Base-by-base conservation (phyloP, 2,329 filamentous ascomycete genomes). In the Proliferodiscus dingleyae region DNA sequence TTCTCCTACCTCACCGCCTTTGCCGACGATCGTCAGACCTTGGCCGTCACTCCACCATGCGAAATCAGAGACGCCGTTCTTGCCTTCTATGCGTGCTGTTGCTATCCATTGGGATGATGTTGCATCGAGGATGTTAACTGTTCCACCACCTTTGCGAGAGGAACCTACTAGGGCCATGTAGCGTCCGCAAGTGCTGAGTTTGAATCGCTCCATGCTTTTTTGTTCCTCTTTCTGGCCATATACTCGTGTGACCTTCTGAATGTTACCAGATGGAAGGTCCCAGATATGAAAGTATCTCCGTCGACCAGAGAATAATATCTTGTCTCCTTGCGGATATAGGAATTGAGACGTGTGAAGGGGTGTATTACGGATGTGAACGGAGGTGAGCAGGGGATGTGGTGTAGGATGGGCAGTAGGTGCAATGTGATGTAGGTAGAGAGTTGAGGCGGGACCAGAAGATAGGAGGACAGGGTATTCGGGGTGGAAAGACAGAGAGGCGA, bases 281-380 rank as follows among this genome's bases (percentile, higher is more conserved):
- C 93, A 98, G 55, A 85, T 83, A 68, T 97, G 93, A 67, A 97
- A 96, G 71, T 89, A 97, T 52, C 83, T 83, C 40, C 93, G 81
- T 28, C 91, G 84, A 29, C 90, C 90, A 15, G 89, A 86, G 49
- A 96, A 87, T 66, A 95, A 87, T 55, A 98, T 85, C 57, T 85
- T 85, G 52, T 85, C 82, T 52, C 87, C 88, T 13, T 70, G 70
- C 4, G 85, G 80, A 21, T 76, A 78, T 46, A 89, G 73, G 66
- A 98, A 97, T 29, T 85, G 78, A 5, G 90, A 89, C 9, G 85
- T 89, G 47, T 85, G 81, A 43, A 98, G 75, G n/a, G 90, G 87
- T 0, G 89, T 91, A 52, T 80, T 78, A 61, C 83, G 84, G 61
- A 95, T 79, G 66, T 96, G 89, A 18, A 97, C 78, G 11, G 89